Conservation (phyloP, 331 rosid species). For the Dryas integrifolia region DNA sequence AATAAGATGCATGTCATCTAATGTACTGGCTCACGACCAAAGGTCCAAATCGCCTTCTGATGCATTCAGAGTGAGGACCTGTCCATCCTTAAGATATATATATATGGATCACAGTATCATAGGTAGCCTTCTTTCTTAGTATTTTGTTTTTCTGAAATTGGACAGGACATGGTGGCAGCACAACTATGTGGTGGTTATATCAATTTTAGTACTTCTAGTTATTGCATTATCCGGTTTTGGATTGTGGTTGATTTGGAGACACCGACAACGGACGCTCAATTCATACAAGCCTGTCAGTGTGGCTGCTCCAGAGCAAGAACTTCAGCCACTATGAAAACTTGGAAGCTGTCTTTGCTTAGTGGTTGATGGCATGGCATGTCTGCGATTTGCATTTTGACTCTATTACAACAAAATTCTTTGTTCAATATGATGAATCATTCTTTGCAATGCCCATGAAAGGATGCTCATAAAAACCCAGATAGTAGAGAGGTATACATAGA, state of each 20-base stretch:
- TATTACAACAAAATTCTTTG: constrained; percentile 35
- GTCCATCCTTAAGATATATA: neutral
- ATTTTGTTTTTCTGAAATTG: constrained; percentile 24
- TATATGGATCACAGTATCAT: neutral
- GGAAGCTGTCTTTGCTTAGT: constrained; percentile 24
- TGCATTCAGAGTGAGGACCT: neutral
- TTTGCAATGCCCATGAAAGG: constrained; percentile 13
- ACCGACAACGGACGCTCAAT: constrained; percentile 42
- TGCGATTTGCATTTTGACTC: constrained; percentile 28
- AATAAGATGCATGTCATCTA: neutral
- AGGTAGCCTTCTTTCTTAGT: neutral
- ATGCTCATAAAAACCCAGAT: constrained; percentile 11
- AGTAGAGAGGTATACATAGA: constrained; percentile 31
- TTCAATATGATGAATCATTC: constrained; percentile 27
- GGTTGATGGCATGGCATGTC: constrained; percentile 12
- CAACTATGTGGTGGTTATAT: constrained; percentile 39
- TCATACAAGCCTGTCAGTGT: constrained; percentile 67
- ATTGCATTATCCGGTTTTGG: constrained; percentile 50
- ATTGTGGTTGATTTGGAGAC: constrained; percentile 62
- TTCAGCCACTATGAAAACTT: constrained; percentile 68
- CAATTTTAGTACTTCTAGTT: constrained; percentile 43
- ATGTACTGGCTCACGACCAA: constrained; percentile 1
- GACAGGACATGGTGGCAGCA: constrained; percentile 75
- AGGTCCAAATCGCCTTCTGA: neutral
- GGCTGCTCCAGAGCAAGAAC: constrained; percentile 77